phyloP scores from a whole-genome alignment of 73 alveolate genomes.

The Paramecium bursaria region DNA sequence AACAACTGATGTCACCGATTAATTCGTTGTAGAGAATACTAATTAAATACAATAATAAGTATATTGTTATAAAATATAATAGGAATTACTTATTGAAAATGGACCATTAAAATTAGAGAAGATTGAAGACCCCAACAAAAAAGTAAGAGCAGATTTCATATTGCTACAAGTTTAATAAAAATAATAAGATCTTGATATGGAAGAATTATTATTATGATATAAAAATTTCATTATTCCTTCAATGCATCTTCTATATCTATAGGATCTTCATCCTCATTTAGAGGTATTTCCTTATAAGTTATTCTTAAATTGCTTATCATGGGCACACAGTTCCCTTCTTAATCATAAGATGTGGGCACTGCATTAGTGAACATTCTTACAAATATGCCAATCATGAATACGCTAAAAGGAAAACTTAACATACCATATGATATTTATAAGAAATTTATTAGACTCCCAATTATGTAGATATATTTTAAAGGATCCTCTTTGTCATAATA shows the following conservation, averaged over 20 bases:
- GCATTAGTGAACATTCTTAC: conserved; percentile 56
- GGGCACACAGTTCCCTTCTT: background rate
- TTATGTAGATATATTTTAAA: background rate
- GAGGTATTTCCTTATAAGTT: background rate
- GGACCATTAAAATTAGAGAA: no score
- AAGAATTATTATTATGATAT: no score
- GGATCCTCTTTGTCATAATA: conserved; percentile 6
- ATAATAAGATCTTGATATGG: no score
- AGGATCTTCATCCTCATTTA: background rate
- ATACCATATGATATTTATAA: conserved; percentile 18
- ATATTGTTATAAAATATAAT: no score
- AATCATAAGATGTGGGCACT: background rate
- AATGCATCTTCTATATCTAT: conserved; percentile 27
- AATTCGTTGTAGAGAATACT: no score
- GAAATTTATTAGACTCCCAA: conserved; percentile 2
- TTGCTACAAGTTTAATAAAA: no score
- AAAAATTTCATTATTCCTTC: no score
- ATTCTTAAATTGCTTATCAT: background rate
- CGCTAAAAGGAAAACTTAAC: conserved; percentile 45
- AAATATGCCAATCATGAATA: conserved; percentile 31
- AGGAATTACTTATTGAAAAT: no score
- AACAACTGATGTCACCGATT: no score
- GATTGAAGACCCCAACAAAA: no score
- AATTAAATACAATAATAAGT: no score
- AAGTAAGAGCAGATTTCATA: no score